Base-by-base conservation (phyloP, 2,329 filamentous ascomycete species). In the Phialemonium atrogriseum region DNA sequence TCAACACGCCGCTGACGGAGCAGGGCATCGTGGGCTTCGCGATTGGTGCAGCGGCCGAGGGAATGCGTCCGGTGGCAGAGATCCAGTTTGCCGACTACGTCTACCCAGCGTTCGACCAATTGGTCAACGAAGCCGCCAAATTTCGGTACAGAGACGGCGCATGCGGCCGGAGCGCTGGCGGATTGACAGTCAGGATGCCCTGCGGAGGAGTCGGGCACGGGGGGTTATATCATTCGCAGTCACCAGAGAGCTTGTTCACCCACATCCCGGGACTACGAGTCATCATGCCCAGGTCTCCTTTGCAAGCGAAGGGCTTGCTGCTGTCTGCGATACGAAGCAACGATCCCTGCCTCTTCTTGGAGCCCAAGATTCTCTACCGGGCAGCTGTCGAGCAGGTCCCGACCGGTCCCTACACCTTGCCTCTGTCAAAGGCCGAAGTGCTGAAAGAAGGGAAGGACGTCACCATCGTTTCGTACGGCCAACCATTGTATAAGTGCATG, bases 71-170 rank as follows among this genome's bases (percentile, higher is more conserved):
- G 0, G 75, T 96, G 15, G 89, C 89, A 1, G 91, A 98, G 63
- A 87, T 95, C 34, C 88, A 95, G 54, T 95, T 95, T 51, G 88
- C 88, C 37, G 88, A 95, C 54, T 95, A 95, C 54, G 79, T 94
- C 33, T 94, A 80, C 54, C 88, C 88, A 3, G 87, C 88, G 0
- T 94, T 94, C 48, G 87, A 95, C 50, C 87, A 95, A 62, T 72
- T 95, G 19, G 86, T 94, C 50, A 94, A 94, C 49, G 87, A 95
- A 59, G 87, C 84, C 0, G 84, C 86, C 38, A 94, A 94, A 59
- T 81, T 84, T 49, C 70, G 88, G 34, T 95, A 86, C 56, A 71
- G 87, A 29, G 80, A 82, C 30, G 77, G 76, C 0, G 41, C 49
- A 12, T 66, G 66, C 31, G 70, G 70, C 1, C 59, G 71, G 33